Evolutionary conservation across 768 basidiomycete species (phyloP), one percentile per base, ranked within the genome.

Genomic region (Termitomyces sp.): DNA sequence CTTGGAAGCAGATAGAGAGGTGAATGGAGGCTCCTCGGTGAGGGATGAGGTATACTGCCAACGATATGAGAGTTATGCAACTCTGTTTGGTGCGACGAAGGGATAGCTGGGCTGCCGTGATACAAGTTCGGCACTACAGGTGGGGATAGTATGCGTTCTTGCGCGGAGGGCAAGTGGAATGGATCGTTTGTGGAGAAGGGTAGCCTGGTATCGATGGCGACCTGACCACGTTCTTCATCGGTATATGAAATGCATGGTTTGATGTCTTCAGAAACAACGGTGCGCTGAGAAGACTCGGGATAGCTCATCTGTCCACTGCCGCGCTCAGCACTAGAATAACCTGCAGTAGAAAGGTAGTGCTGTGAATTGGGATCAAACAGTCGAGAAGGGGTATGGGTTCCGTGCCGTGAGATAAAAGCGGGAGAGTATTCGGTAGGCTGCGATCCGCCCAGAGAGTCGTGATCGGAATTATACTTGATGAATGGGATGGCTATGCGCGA

Each of bases 241-340:
- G 25, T 19, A 10, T 54, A 44, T n/a, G 32, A 3, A 23, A 30
- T 16, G 10, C 32, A 44, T 44, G 56, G 23, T 39, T 44, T 37
- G 50, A 34, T 35, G 34, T 57, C 32, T 45, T 50, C 50, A 32
- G 34, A 49, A 21, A 59, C 52, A 17, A 21, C 30, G 2, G 62
- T 66, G 39, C 65, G 60, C 42, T 66, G 65, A 8, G 62, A 60
- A 25, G 65, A 66, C 48, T 66, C 65, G 3, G 64, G 62, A 42
- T 63, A 65, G 19, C 59, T 57, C 25, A 46, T 54, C 35, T 46
- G 55, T 25, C 39, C 40, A 28, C 17, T 27, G 37, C n/a, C 8
- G 23, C 19, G 50, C 14, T 40, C 50, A 6, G 50, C 11, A 11
- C 39, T 39, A 14, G 25, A 27, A 40, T 39, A 28, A 4, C 25